A percentile compares a stretch with the other conserved stretches of the same genome.
Conservation (phyloP, 192 early-diverging fungal species). For the Pecoramyces ruminantium region DNA sequence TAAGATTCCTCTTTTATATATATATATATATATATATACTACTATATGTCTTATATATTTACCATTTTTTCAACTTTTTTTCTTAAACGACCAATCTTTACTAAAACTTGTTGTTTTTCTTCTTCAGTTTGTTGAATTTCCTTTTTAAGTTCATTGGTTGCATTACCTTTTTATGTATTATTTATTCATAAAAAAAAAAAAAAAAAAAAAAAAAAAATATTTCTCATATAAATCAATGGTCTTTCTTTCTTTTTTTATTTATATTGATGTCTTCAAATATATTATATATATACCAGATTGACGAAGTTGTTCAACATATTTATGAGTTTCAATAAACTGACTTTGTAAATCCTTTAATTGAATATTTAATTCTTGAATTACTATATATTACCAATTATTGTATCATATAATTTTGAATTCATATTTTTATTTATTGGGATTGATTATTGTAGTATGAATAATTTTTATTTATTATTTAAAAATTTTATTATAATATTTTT, state of each 20-base stretch:
- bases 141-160: slow-evolving; percentile 14
- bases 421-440: too few relatives aligned
- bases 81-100: slow-evolving; percentile 24
- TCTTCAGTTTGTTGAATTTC: slow-evolving; percentile 48
- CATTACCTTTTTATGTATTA: background rate
- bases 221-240: background rate
- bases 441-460: too few relatives aligned
- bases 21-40: too few relatives aligned
- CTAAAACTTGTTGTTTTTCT: slow-evolving; percentile 40
- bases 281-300: slow-evolving; percentile 8
- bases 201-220: background rate
- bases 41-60: too few relatives aligned
- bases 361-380: slow-evolving; percentile 19
- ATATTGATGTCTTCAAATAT: background rate
- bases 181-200: too few relatives aligned
- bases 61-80: slow-evolving; percentile 37
- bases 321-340: slow-evolving; percentile 32
- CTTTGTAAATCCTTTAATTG: slow-evolving; percentile 26
- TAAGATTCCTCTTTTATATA: too few relatives aligned
- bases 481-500: too few relatives aligned
- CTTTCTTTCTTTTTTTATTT: background rate
- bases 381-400: too few relatives aligned
- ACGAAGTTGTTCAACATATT: slow-evolving; percentile 20
- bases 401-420: too few relatives aligned
- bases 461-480: too few relatives aligned